Conservation (phyloP, 2,329 filamentous ascomycete genomes). For the Colletotrichum sansevieriae region DNA sequence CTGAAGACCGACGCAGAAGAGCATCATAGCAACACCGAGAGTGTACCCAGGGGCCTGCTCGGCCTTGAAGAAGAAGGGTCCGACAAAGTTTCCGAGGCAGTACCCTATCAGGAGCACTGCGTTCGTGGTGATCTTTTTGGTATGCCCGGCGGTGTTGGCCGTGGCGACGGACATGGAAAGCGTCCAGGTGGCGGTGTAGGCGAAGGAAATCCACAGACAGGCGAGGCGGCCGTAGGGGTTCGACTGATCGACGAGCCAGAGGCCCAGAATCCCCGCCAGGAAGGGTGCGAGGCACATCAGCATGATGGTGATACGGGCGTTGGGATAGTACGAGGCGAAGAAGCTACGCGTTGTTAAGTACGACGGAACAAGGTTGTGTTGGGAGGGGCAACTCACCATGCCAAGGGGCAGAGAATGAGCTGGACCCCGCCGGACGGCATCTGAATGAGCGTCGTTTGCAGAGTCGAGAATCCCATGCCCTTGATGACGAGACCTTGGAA, state of each 20-base stretch:
- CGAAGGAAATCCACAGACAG: slow-evolving; percentile 48
- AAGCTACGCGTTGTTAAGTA: slow-evolving; percentile 4
- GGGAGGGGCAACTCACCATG: not conserved
- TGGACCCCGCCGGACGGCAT: slow-evolving; percentile 70
- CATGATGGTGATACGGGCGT: slow-evolving; percentile 42
- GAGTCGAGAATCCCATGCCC: slow-evolving; percentile 72
- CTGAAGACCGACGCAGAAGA: slow-evolving; percentile 37
- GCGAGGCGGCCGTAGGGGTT: slow-evolving; percentile 44
- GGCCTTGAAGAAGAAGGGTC: slow-evolving; percentile 57
- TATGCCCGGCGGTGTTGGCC: slow-evolving; percentile 75
- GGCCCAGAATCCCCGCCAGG: slow-evolving; percentile 38
- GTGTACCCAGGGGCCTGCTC: slow-evolving; percentile 46
- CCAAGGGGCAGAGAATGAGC: slow-evolving; percentile 33
- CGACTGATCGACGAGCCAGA: slow-evolving; percentile 39
- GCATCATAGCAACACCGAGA: slow-evolving; percentile 49
- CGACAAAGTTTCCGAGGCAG: slow-evolving; percentile 72
- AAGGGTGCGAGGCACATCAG: slow-evolving; percentile 40
- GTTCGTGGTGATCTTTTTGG: slow-evolving; percentile 75
- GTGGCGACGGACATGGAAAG: slow-evolving; percentile 58
- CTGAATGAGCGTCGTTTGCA: slow-evolving; percentile 71
- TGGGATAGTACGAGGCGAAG: slow-evolving; percentile 35
- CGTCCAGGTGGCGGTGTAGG: slow-evolving; percentile 45
- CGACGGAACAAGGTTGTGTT: too few relatives aligned
- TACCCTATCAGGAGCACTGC: slow-evolving; percentile 47
- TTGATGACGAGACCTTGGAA: slow-evolving; percentile 74